Base-by-base conservation (phyloP, 495 filamentous ascomycete species). In the Aspergillus cavernicola region DNA sequence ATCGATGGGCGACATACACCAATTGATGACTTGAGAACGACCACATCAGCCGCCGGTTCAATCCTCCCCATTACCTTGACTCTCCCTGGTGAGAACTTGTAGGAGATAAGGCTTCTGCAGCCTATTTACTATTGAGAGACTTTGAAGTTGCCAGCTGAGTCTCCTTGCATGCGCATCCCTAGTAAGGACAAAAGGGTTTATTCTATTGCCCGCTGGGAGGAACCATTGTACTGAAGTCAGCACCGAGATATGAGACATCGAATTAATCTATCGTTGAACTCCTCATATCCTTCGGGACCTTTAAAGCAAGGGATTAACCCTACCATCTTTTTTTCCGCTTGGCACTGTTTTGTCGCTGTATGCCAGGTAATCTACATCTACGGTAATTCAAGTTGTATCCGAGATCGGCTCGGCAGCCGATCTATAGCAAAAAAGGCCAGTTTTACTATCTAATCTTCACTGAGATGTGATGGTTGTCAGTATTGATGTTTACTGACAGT, bases 141-240 rank as follows among this genome's bases (percentile, higher is more conserved):
- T 40, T 15, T 39, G 20, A 43, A 28, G 42, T 24, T 41, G 38
- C 23, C 42, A 9, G 42, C 45, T 55, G 36, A 54, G 45, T 43
- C 58, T 57, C 54, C 58, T 57, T 57, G 54, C 58, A 55, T 49
- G 15, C n/a, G 10, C 32, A 36, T 52, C 47, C 49, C 42, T 52
- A 33, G n/a, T 46, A 42, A 32, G 19, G 16, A 28, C n/a, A 7
- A 41, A 52, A 46, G 35, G 18, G 18, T 6, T n/a, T 47, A 24
- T 13, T 4, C 12, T 24, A 31, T 19, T 31, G 9, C 35, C 15
- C 15, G 31, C 24, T 11, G n/a, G 19, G 33, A 35, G 31, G n/a
- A n/a, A n/a, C n/a, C n/a, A n/a, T n/a, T n/a, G 16, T 16, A 47
- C 24, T 20, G 33, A 32, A 47, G 28, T 16, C 20, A 1, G 16